phyloP scores from a whole-genome alignment of 257 asterid genomes.

The Solanum gandarillasii region DNA sequence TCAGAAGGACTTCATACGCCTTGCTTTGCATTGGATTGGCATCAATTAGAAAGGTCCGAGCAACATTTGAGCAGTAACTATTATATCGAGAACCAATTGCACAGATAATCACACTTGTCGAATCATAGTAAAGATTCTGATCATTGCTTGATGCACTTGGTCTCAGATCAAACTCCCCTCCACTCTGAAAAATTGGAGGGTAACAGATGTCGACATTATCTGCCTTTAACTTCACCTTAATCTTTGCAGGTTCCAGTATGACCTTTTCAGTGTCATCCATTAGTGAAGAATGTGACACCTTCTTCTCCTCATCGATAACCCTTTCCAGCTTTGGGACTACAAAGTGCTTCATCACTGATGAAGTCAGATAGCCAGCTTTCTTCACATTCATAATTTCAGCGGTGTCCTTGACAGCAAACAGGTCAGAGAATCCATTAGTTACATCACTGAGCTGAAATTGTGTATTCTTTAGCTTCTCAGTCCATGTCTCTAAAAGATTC shows the following conservation, averaged over 20 bases:
- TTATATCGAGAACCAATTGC: conserved; percentile 21
- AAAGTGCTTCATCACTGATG: conserved; percentile 20
- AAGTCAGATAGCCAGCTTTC: conserved; percentile 21
- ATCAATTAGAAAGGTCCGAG: conserved; percentile 17
- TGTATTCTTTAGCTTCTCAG: conserved; percentile 7
- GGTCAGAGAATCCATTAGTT: conserved; percentile 15
- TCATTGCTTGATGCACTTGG: conserved; percentile 25
- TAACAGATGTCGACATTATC: conserved; percentile 24
- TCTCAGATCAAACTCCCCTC: conserved; percentile 23
- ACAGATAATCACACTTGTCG: conserved; percentile 22
- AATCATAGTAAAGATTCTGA: conserved; percentile 15
- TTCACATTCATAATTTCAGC: conserved; percentile 19
- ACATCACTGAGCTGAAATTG: conserved; percentile 15
- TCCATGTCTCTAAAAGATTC: conserved; percentile 16
- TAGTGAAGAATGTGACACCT: conserved; percentile 16
- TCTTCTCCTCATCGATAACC: conserved; percentile 24
- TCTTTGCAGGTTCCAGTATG: conserved; percentile 21
- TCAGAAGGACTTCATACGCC: conserved; percentile 20
- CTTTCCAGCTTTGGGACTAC: conserved; percentile 23
- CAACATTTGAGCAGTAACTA: conserved; percentile 23
- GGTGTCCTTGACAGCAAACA: conserved; percentile 19
- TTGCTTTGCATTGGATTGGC: conserved; percentile 16
- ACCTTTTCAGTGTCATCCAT: conserved; percentile 27
- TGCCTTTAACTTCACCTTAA: conserved; percentile 24
- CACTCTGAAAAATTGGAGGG: conserved; percentile 25